A percentile compares a stretch with the other conserved stretches of the same genome.
These are phyloP conservation scores for Solanum hybrid DNA, from an alignment of 305 asterid species.

Conservation along the genomic window DNA sequence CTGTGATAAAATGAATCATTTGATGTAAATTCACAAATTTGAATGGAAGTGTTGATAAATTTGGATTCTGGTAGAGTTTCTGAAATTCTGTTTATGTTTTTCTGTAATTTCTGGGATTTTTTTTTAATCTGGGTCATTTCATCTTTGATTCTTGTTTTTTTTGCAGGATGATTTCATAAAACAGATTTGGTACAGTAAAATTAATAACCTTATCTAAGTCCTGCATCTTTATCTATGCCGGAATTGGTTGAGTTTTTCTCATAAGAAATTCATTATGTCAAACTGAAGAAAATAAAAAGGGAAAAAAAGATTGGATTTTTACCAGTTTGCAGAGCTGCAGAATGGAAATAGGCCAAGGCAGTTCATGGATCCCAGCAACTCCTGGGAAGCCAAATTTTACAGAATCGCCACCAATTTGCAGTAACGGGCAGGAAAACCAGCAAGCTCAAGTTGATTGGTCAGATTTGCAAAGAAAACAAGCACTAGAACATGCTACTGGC, in stretches of 20 bases:
- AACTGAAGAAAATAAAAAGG: background rate
- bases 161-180: slow-evolving; percentile 7
- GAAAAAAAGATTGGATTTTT: slow-evolving; percentile 22
- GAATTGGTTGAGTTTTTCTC: background rate
- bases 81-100: background rate
- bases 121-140: background rate
- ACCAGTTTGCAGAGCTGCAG: slow-evolving; percentile 22
- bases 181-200: background rate
- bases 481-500: slow-evolving; percentile 7
- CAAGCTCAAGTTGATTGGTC: slow-evolving; percentile 13
- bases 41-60: background rate
- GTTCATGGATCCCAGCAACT: slow-evolving; percentile 55
- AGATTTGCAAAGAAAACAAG: slow-evolving; percentile 13
- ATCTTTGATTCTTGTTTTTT: background rate
- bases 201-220: background rate
- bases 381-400: slow-evolving; percentile 40
- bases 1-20: background rate
- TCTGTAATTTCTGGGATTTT: background rate
- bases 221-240: background rate
- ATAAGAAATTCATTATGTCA: background rate
- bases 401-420: slow-evolving; percentile 29
- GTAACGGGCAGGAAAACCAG: slow-evolving; percentile 16
- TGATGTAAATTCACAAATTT: slow-evolving; percentile 5
- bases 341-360: slow-evolving; percentile 45
- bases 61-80: background rate